A percentile compares a stretch with the other conserved stretches of the same genome.
These are phyloP conservation scores for Cryptosporidium felis DNA, from an alignment of 169 alveolate species.

Conservation along the genomic window DNA sequence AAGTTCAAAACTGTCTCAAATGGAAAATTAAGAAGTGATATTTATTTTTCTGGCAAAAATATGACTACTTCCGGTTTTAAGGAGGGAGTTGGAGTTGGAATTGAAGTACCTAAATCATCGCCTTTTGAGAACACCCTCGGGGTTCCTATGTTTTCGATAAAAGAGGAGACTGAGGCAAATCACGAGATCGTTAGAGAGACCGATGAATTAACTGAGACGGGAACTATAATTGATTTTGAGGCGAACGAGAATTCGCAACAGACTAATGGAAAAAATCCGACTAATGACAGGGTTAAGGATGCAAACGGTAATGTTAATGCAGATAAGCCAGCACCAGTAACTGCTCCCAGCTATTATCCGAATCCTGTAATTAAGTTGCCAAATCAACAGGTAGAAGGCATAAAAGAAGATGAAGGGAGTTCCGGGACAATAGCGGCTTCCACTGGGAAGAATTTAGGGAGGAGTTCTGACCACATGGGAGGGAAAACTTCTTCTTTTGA, in stretches of 20 bases:
- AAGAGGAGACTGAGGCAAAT: constrained; percentile 24
- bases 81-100: too few relatives aligned
- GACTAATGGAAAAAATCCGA: background rate
- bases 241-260: background rate
- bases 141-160: constrained; percentile 65
- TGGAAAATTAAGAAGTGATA: too few relatives aligned
- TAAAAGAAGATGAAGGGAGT: background rate
- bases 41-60: too few relatives aligned
- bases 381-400: background rate
- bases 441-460: background rate
- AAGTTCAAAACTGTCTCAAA: too few relatives aligned
- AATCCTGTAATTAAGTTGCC: constrained; percentile 12
- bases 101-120: too few relatives aligned
- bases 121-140: constrained; percentile 27
- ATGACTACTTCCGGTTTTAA: too few relatives aligned
- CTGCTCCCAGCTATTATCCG: constrained; percentile 29
- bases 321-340: too few relatives aligned
- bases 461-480: too few relatives aligned
- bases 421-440: background rate
- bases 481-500: constrained; percentile 39
- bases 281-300: too few relatives aligned
- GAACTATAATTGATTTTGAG: constrained; percentile 26
- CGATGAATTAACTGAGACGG: constrained; percentile 62
- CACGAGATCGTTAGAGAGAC: constrained; percentile 21
- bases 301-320: too few relatives aligned